Percentiles rank a stretch among this genome's conserved stretches.
Conservation (phyloP, 2,329 filamentous ascomycete species). For the Pezicula carpinea region DNA sequence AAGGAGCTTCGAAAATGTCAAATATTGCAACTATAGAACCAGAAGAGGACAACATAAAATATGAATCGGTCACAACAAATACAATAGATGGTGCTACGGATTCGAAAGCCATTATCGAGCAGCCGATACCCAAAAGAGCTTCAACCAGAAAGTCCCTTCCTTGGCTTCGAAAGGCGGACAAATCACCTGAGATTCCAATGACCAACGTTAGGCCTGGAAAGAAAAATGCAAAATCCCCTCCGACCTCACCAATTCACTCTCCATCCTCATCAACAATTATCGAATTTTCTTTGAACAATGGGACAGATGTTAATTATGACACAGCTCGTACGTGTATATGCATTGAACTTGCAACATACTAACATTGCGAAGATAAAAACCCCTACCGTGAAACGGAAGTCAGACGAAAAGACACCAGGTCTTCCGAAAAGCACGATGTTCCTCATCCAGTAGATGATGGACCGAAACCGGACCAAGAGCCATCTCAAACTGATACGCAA, state of each 20-base stretch:
- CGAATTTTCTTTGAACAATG: neutral
- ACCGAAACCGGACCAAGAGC: too few species aligned
- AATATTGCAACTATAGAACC: neutral
- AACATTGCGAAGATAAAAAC: too few species aligned
- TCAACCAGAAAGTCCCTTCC: slow-evolving; percentile 18
- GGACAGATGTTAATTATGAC: neutral
- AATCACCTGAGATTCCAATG: slow-evolving; percentile 5
- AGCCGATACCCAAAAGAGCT: neutral
- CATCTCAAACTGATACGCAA: too few species aligned
- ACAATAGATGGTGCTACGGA: neutral
- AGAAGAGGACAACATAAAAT: neutral
- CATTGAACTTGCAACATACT: too few species aligned
- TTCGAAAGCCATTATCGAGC: neutral
- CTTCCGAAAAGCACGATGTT: too few species aligned
- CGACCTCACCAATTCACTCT: neutral
- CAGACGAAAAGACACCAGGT: too few species aligned
- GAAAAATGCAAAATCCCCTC: neutral
- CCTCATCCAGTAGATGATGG: too few species aligned
- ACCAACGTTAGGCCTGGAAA: neutral
- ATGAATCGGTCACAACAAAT: neutral
- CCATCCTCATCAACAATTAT: neutral
- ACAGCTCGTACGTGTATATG: neutral
- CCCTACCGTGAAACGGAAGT: too few species aligned
- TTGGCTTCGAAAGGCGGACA: slow-evolving; percentile 21
- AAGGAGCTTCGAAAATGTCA: neutral